These are phyloP conservation scores for Parsonsia alboflavescens DNA, from an alignment of 257 asterid species.

Conservation along the genomic window DNA sequence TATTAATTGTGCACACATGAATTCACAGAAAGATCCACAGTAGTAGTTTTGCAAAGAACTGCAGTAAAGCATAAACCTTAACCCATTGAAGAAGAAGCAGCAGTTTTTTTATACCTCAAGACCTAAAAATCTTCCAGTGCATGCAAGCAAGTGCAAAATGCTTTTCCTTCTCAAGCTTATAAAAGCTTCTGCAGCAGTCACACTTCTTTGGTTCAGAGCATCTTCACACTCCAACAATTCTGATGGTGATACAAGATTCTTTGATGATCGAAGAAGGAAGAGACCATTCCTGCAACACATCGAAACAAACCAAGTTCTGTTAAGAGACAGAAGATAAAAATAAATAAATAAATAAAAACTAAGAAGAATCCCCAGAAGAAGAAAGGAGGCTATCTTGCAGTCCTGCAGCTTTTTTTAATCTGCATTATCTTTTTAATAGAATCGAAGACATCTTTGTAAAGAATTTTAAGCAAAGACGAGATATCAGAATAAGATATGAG, in stretches of 20 bases:
- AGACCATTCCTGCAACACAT: conserved; percentile 76
- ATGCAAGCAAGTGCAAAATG: conserved; percentile 81
- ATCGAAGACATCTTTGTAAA: neutral
- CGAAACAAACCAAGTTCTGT: conserved; percentile 19
- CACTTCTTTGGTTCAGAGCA: conserved; percentile 83
- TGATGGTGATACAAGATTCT: conserved; percentile 62
- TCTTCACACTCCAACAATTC: conserved; percentile 81
- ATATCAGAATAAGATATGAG: neutral
- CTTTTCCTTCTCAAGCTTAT: conserved; percentile 75
- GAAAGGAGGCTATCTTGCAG: neutral
- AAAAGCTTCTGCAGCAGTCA: conserved; percentile 70
- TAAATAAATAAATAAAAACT: neutral
- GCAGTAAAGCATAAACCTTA: neutral
- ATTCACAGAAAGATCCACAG: neutral
- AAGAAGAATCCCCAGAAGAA: neutral
- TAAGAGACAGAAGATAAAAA: neutral
- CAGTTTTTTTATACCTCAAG: conserved; percentile 60
- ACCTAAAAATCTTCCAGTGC: conserved; percentile 90
- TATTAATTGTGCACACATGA: neutral
- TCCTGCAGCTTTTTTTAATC: neutral
- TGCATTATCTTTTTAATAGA: neutral
- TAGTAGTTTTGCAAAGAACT: neutral
- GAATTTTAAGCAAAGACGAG: neutral
- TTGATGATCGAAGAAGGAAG: conserved; percentile 75
- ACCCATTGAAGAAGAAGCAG: conserved; percentile 10